These are phyloP conservation scores for Phoma herbarum DNA, from an alignment of 2,329 filamentous ascomycete species.

Conservation along the genomic window DNA sequence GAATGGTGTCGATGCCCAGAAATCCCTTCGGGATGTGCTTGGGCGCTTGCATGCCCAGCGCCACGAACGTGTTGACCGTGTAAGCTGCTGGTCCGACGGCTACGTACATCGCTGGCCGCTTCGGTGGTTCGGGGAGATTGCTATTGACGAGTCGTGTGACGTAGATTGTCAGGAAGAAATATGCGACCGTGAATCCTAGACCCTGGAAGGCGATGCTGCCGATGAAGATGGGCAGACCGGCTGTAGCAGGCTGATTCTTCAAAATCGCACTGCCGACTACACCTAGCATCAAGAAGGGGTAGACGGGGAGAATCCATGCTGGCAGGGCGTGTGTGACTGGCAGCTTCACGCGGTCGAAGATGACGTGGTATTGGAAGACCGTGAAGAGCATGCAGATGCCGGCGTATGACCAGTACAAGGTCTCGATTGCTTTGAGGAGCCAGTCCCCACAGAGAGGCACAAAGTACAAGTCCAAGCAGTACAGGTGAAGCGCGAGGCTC, in stretches of 20 bases:
- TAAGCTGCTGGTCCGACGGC: conserved; percentile 55
- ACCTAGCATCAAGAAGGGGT: conserved; percentile 50
- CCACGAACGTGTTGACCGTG: conserved; percentile 40
- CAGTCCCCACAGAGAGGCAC: conserved; percentile 65
- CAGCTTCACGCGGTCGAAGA: conserved; percentile 80
- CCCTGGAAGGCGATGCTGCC: conserved; percentile 74
- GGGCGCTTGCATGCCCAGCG: conserved; percentile 55
- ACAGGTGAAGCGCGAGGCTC: conserved; percentile 59
- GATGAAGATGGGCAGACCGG: conserved; percentile 45
- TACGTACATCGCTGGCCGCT: conserved; percentile 61
- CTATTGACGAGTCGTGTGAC: conserved; percentile 75
- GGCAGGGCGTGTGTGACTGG: conserved; percentile 52
- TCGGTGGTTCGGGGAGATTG: conserved; percentile 57
- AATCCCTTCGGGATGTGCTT: conserved; percentile 46
- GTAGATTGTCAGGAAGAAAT: conserved; percentile 73
- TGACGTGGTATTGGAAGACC: conserved; percentile 98
- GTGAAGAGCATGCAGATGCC: conserved; percentile 53
- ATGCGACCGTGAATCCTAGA: conserved; percentile 70
- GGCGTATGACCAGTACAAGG: conserved; percentile 76
- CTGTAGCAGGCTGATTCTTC: conserved; percentile 44
- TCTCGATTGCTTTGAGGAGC: conserved; percentile 66
- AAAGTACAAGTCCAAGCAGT: conserved; percentile 65
- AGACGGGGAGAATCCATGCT: conserved; percentile 49
- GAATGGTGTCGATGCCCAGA: conserved; percentile 44
- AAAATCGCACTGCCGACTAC: conserved; percentile 48